A percentile compares a stretch with the other conserved stretches of the same genome.
Evolutionary conservation across 768 basidiomycete species (phyloP).

Genomic region (Serendipita sp.): DNA sequence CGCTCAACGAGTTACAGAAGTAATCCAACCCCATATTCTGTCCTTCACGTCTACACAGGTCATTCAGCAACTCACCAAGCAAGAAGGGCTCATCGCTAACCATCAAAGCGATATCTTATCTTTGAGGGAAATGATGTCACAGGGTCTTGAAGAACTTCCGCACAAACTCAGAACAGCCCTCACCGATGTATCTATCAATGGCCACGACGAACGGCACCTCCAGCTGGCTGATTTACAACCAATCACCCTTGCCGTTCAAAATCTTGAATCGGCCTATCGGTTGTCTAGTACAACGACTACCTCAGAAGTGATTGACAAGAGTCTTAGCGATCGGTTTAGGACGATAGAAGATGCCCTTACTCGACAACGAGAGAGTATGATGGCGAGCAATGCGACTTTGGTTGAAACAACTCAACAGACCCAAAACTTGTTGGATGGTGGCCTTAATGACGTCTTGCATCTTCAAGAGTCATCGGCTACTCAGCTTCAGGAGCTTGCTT

Average conservation of each 20-base stretch:
- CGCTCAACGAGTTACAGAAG: constrained; percentile 1
- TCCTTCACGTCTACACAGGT: neutral
- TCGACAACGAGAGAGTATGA: neutral
- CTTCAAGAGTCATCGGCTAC: neutral
- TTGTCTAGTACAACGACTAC: neutral
- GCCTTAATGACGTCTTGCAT: neutral
- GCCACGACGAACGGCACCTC: neutral
- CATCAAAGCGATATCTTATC: neutral
- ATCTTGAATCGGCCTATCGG: neutral
- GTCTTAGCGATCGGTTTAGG: neutral
- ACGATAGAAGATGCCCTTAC: neutral
- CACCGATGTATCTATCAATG: neutral
- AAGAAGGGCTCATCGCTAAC: neutral
- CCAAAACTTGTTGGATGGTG: neutral
- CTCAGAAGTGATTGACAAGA: neutral
- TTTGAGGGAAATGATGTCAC: neutral
- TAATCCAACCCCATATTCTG: neutral
- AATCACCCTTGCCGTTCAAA: neutral
- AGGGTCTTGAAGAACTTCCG: neutral
- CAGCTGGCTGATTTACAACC: neutral
- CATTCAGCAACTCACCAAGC: no score
- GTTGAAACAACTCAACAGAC: neutral
- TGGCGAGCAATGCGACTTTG: neutral
- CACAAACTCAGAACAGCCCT: neutral
- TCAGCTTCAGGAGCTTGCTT: constrained; percentile 1